Evolutionary conservation across 768 basidiomycete species (phyloP).

Genomic region (Tephrocybe rancida): DNA sequence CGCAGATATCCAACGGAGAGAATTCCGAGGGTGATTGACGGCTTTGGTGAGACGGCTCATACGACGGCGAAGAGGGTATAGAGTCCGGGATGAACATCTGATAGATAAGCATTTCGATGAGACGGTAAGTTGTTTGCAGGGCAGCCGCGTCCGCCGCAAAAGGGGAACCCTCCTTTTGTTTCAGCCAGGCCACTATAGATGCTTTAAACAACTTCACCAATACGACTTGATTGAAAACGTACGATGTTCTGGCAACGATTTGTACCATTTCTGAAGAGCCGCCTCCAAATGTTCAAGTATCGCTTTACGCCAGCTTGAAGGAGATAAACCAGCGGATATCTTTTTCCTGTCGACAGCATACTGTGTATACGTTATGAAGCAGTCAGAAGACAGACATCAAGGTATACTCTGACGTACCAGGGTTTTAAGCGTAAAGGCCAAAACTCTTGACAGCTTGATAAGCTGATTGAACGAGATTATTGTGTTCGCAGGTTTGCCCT

Average conservation of each 20-base stretch:
- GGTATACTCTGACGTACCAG: conserved; percentile 46
- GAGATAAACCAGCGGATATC: conserved; percentile 51
- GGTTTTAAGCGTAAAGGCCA: conserved; percentile 68
- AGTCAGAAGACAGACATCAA: neutral
- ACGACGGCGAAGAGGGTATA: neutral
- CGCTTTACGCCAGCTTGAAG: conserved; percentile 54
- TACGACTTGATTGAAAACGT: conserved; percentile 24
- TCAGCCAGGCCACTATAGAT: conserved; percentile 59
- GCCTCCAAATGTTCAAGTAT: conserved; percentile 69
- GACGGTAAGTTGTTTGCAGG: conserved; percentile 61
- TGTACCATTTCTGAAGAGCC: conserved; percentile 73
- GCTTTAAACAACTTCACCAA: neutral
- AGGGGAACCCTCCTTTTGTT: conserved; percentile 44
- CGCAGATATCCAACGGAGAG: conserved; percentile 60
- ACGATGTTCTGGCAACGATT: conserved; percentile 70
- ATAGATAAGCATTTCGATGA: conserved; percentile 59
- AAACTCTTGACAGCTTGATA: conserved; percentile 68
- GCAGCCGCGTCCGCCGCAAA: conserved; percentile 61
- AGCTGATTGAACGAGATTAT: conserved; percentile 65
- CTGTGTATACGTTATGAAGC: conserved; percentile 37
- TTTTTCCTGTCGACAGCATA: conserved; percentile 75
- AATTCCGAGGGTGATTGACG: conserved; percentile 29
- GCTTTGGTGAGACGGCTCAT: neutral
- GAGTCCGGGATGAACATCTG: conserved; percentile 59
- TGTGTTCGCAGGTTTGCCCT: conserved; percentile 49